These are phyloP conservation scores for Aspergillus eucalypticola DNA, from an alignment of 2,329 filamentous ascomycete species.

Conservation along the genomic window DNA sequence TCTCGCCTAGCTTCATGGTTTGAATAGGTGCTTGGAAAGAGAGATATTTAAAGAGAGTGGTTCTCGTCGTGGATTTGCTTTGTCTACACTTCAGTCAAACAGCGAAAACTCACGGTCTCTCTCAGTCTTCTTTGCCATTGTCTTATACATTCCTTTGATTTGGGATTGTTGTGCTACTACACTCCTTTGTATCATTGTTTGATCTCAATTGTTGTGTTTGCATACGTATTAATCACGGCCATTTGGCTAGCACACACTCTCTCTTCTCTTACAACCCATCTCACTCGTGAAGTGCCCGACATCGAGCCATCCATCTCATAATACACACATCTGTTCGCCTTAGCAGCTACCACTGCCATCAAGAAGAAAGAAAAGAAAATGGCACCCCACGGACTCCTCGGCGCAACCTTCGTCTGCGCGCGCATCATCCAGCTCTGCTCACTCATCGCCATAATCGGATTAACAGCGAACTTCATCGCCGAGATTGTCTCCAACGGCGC, in stretches of 20 bases:
- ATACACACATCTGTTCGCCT: neutral
- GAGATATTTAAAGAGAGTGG: neutral
- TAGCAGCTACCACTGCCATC: neutral
- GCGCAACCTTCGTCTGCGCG: constrained; percentile 73
- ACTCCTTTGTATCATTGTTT: constrained; percentile 5
- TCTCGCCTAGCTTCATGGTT: too few species aligned
- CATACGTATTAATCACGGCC: neutral
- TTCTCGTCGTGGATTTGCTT: constrained; percentile 3
- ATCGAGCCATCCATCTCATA: neutral
- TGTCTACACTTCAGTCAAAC: neutral
- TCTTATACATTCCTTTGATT: neutral
- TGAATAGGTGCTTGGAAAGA: too few species aligned
- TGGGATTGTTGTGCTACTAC: neutral
- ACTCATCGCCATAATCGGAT: constrained; percentile 75
- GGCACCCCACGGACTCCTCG: constrained; percentile 65
- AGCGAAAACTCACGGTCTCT: neutral
- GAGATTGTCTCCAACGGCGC: constrained; percentile 69
- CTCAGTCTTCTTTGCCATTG: neutral
- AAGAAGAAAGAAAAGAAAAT: constrained; percentile 15
- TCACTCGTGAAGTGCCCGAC: neutral
- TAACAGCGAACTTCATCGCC: constrained; percentile 78
- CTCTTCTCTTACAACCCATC: neutral
- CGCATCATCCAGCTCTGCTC: constrained; percentile 70
- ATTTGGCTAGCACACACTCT: neutral
- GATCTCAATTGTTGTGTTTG: neutral